Conservation (phyloP, 768 basidiomycete genomes). For the Leccinum uliginosum region DNA sequence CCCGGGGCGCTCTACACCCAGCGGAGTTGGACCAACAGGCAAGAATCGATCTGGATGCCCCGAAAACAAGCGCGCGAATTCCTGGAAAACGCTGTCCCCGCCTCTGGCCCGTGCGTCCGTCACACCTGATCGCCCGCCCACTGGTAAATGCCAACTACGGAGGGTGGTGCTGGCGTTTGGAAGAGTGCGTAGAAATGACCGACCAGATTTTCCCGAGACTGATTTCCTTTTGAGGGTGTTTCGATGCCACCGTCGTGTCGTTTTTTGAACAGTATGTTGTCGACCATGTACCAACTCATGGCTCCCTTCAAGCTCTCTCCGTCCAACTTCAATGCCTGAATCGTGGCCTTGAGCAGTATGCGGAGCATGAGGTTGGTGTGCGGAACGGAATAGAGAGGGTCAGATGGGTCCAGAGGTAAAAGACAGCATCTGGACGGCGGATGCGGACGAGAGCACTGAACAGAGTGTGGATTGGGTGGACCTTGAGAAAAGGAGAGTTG, state of each 20-base stretch:
- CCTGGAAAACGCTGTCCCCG: constrained; percentile 17
- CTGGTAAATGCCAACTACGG: constrained; percentile 35
- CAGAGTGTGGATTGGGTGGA: constrained; percentile 39
- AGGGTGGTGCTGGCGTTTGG: constrained; percentile 22
- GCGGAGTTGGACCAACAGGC: neutral
- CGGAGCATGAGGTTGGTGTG: constrained; percentile 56
- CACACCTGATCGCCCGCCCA: constrained; percentile 25
- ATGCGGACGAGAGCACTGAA: constrained; percentile 46
- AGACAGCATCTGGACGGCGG: constrained; percentile 58
- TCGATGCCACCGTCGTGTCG: constrained; percentile 1
- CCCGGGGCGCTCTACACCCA: constrained; percentile 6
- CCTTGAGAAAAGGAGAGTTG: constrained; percentile 15
- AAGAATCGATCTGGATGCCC: constrained; percentile 12
- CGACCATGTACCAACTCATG: constrained; percentile 30
- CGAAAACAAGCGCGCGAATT: constrained; percentile 16
- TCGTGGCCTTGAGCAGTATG: constrained; percentile 57
- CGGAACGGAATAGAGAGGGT: constrained; percentile 49
- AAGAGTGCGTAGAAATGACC: constrained; percentile 11
- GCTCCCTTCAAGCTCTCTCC: constrained; percentile 48
- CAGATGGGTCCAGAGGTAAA: constrained; percentile 68
- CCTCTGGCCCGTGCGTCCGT: constrained; percentile 14
- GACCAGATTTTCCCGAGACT: constrained; percentile 7
- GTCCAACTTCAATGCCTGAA: constrained; percentile 48
- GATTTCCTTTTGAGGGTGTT: neutral
- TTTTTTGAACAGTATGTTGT: constrained; percentile 17